phyloP scores from a whole-genome alignment of 495 filamentous ascomycete genomes.

The Penicillium macrosclerotiorum region DNA sequence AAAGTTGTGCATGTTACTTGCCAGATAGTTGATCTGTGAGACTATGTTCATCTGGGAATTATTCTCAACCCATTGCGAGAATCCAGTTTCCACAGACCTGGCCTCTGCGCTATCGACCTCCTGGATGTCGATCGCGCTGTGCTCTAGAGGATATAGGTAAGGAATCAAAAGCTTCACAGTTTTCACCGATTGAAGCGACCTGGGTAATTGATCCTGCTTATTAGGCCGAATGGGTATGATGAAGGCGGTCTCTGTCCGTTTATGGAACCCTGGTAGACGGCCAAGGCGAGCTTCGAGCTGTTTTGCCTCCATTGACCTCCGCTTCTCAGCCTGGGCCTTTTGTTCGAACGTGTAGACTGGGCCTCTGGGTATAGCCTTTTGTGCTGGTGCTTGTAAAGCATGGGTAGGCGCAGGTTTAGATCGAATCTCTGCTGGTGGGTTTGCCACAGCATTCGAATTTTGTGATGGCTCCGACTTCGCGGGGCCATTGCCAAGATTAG shows the following conservation, averaged over 20 bases:
- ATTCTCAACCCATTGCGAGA: constrained; percentile 55
- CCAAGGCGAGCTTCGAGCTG: constrained; percentile 81
- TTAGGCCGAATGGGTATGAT: constrained; percentile 71
- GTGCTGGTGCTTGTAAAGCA: constrained; percentile 1
- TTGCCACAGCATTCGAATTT: constrained; percentile 48
- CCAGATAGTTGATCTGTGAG: constrained; percentile 73
- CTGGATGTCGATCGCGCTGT: constrained; percentile 63
- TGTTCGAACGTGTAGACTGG: constrained; percentile 54
- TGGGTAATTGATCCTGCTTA: constrained; percentile 59
- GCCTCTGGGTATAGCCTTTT: constrained; percentile 18
- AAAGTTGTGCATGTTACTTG: constrained; percentile 69
- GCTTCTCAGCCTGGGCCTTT: constrained; percentile 59
- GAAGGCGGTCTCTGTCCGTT: constrained; percentile 65
- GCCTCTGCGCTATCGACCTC: constrained; percentile 61
- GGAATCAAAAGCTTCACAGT: constrained; percentile 70
- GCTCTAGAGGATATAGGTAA: constrained; percentile 67
- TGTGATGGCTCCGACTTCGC: constrained; percentile 38
- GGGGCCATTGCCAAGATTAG: constrained; percentile 45
- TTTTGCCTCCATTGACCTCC: constrained; percentile 62
- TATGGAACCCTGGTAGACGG: constrained; percentile 64
- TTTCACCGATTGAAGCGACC: constrained; percentile 59
- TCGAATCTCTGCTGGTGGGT: constrained; percentile 7
- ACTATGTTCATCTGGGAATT: constrained; percentile 63
- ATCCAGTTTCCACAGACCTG: constrained; percentile 60
- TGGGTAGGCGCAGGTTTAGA: not conserved